Conservation (phyloP, 495 filamentous ascomycete genomes). For the Annulohypoxylon maeteangense region DNA sequence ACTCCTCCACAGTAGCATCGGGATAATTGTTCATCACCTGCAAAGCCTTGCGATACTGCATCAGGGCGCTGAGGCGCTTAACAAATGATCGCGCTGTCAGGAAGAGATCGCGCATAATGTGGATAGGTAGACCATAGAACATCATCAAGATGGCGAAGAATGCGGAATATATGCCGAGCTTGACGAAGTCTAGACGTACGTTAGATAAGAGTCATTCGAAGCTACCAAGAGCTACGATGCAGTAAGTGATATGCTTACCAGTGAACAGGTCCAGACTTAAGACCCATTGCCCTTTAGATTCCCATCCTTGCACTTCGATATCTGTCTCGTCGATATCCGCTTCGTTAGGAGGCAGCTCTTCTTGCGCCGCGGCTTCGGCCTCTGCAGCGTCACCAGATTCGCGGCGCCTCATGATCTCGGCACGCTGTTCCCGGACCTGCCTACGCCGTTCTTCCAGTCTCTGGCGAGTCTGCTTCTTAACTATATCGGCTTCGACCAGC, state of each 20-base stretch:
- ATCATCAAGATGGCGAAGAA: slow-evolving; percentile 94
- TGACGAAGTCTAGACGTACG: slow-evolving; percentile 76
- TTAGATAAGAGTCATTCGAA: too few species aligned
- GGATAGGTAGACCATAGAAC: slow-evolving; percentile 94
- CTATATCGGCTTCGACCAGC: slow-evolving; percentile 80
- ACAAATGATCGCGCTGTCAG: slow-evolving; percentile 91
- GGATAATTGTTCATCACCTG: slow-evolving; percentile 92
- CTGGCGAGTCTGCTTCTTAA: slow-evolving; percentile 72
- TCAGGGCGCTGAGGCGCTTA: slow-evolving; percentile 84
- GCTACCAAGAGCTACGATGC: not conserved
- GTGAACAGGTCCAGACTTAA: slow-evolving; percentile 89
- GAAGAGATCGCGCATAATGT: slow-evolving; percentile 95
- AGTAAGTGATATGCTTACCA: slow-evolving; percentile 58
- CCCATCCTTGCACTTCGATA: slow-evolving; percentile 94
- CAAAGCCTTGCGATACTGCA: slow-evolving; percentile 88
- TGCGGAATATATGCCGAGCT: slow-evolving; percentile 84
- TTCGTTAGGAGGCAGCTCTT: slow-evolving; percentile 71
- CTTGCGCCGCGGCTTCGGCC: slow-evolving; percentile 55
- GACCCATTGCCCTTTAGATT: slow-evolving; percentile 93
- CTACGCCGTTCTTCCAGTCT: slow-evolving; percentile 69
- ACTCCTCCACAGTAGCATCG: slow-evolving; percentile 89
- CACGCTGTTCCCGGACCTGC: slow-evolving; percentile 67
- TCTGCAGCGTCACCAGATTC: slow-evolving; percentile 59
- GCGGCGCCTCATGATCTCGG: slow-evolving; percentile 71
- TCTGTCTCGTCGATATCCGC: slow-evolving; percentile 92